A percentile compares a stretch with the other conserved stretches of the same genome.
These are phyloP conservation scores for Solanum raphanifolium DNA, from an alignment of 257 asterid genomes.

Conservation along the genomic window DNA sequence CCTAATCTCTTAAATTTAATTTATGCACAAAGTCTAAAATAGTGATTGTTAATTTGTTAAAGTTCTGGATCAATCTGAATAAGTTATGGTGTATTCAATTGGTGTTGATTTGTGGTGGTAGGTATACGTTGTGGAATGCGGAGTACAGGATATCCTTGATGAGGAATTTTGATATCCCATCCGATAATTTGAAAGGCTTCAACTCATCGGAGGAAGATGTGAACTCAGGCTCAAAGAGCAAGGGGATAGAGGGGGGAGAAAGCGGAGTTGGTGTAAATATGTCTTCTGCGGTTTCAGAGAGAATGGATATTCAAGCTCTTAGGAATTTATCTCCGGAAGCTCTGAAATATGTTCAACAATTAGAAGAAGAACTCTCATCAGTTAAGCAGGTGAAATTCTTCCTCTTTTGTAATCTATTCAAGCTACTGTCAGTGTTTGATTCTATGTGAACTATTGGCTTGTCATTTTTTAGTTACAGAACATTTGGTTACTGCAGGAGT, in stretches of 20 bases:
- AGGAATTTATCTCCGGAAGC: constrained; percentile 55
- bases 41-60: not conserved
- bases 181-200: constrained; percentile 14
- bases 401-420: not conserved
- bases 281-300: not conserved
- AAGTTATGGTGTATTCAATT: not conserved
- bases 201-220: constrained; percentile 12
- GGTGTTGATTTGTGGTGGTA: constrained; percentile 4
- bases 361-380: constrained; percentile 55
- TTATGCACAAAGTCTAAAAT: not conserved
- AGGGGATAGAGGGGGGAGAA: constrained; percentile 22
- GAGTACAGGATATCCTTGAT: constrained; percentile 84
- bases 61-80: not conserved
- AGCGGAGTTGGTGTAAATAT: constrained; percentile 18
- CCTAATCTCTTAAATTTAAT: not conserved
- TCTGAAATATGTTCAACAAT: constrained; percentile 49
- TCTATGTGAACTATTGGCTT: not conserved
- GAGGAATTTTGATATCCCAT: constrained; percentile 64
- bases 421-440: not conserved
- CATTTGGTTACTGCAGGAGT: not conserved
- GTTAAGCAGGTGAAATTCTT: constrained; percentile 55
- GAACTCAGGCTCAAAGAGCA: constrained; percentile 32
- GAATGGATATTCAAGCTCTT: constrained; percentile 13
- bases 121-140: constrained; percentile 97
- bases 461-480: not conserved